phyloP scores from a whole-genome alignment of 176 grass and related monocot genomes.

The Hordeum marinum region DNA sequence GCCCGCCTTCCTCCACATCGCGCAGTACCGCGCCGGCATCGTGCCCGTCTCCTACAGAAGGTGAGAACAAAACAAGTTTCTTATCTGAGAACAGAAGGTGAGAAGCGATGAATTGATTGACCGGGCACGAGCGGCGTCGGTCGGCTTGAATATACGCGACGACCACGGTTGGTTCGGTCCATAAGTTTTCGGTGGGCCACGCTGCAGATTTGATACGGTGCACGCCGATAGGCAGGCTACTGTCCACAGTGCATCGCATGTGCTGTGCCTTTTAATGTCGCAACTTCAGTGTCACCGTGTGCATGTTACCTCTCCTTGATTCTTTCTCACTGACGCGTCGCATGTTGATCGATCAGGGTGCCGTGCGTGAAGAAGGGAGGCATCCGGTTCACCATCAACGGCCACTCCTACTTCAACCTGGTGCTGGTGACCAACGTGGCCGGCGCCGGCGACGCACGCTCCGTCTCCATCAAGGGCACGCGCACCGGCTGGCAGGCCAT shows the following conservation, averaged over 20 bases:
- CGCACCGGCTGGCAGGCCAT: slow-evolving; percentile 53
- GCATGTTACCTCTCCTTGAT: not conserved
- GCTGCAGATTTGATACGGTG: slow-evolving; percentile 28
- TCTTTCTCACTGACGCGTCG: not conserved
- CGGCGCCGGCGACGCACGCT: slow-evolving; percentile 39
- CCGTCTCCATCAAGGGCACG: slow-evolving; percentile 42
- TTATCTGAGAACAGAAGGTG: too few species aligned
- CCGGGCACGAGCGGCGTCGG: not conserved
- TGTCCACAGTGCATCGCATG: slow-evolving; percentile 2
- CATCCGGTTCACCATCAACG: slow-evolving; percentile 57
- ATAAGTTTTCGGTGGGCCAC: slow-evolving; percentile 17
- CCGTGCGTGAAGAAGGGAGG: slow-evolving; percentile 61
- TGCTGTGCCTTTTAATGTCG: not conserved
- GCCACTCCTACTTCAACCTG: slow-evolving; percentile 70
- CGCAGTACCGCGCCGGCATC: slow-evolving; percentile 66
- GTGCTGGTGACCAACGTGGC: slow-evolving; percentile 55
- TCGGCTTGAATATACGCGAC: not conserved
- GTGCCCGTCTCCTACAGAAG: slow-evolving; percentile 60
- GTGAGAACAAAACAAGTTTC: not conserved
- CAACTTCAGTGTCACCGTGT: not conserved
- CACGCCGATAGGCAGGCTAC: not conserved
- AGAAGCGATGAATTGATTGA: not conserved
- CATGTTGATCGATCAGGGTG: slow-evolving; percentile 3
- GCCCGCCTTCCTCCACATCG: slow-evolving; percentile 71
- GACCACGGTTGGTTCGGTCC: not conserved